phyloP scores from a whole-genome alignment of 495 filamentous ascomycete species.

The Choiromyces venosus region DNA sequence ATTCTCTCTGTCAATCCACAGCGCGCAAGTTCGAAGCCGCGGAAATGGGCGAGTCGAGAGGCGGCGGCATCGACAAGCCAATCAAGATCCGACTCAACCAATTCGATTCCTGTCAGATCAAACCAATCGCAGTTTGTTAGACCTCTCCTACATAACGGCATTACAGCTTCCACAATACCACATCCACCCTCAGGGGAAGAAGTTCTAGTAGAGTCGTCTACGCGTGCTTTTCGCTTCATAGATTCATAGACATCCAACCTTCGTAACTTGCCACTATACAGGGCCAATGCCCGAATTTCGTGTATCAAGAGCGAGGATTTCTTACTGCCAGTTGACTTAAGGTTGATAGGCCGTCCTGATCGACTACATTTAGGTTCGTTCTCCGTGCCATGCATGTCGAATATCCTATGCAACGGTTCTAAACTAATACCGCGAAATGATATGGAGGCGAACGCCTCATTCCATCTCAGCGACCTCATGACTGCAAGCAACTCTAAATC shows the following conservation, averaged over 20 bases:
- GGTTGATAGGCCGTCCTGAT: slow-evolving; percentile 52
- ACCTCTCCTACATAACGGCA: slow-evolving; percentile 66
- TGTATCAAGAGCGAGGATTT: slow-evolving; percentile 60
- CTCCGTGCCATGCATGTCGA: slow-evolving; percentile 59
- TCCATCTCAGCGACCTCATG: slow-evolving; percentile 81
- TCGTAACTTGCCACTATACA: slow-evolving; percentile 59
- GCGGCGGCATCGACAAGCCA: slow-evolving; percentile 59
- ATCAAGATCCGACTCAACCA: slow-evolving; percentile 76
- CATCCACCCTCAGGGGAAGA: slow-evolving; percentile 56
- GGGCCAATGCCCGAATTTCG: slow-evolving; percentile 64
- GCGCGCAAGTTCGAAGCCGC: slow-evolving; percentile 73
- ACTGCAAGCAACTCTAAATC: slow-evolving; percentile 74
- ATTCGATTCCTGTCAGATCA: slow-evolving; percentile 70
- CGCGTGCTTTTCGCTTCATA: slow-evolving; percentile 26
- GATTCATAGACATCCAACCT: slow-evolving; percentile 58
- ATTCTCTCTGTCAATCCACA: slow-evolving; percentile 64
- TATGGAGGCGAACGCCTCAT: slow-evolving; percentile 79
- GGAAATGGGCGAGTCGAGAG: slow-evolving; percentile 61
- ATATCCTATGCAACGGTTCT: slow-evolving; percentile 57
- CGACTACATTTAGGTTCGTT: slow-evolving; percentile 57
- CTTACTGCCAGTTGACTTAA: slow-evolving; percentile 54
- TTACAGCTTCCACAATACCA: slow-evolving; percentile 71
- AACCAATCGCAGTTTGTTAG: slow-evolving; percentile 77
- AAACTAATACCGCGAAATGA: slow-evolving; percentile 75
- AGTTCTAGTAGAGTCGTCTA: slow-evolving; percentile 9